A percentile compares a stretch with the other conserved stretches of the same genome.
phyloP scores from a whole-genome alignment of 768 basidiomycete species.

The Rhodotorula toruloides region DNA sequence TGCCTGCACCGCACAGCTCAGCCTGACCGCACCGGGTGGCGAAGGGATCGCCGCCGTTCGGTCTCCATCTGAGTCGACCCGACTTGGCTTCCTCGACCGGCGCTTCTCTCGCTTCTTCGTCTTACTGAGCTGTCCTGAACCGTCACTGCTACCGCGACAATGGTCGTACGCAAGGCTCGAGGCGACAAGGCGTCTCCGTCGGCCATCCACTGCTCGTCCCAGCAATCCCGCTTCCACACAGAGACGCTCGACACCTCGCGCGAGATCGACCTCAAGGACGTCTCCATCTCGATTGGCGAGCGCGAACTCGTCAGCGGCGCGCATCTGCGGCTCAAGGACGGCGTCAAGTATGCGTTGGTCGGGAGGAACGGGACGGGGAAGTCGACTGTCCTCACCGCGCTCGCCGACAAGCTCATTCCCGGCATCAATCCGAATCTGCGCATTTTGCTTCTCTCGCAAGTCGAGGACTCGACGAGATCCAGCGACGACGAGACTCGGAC shows the following conservation, averaged over 20 bases:
- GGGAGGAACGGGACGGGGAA: slow-evolving; percentile 43
- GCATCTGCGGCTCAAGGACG: slow-evolving; percentile 54
- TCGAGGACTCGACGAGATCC: slow-evolving; percentile 42
- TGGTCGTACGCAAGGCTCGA: no score
- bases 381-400: slow-evolving; percentile 49
- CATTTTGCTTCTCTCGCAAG: slow-evolving; percentile 53
- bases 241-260: slow-evolving; percentile 42
- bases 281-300: slow-evolving; percentile 55
- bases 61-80: no score
- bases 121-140: no score
- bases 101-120: no score
- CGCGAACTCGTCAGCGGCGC: slow-evolving; percentile 56
- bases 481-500: slow-evolving; percentile 41
- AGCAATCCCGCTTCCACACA: slow-evolving; percentile 43
- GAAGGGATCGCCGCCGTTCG: no score
- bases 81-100: no score
- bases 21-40: no score
- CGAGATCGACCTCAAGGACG: slow-evolving; percentile 57
- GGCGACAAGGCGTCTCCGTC: no score
- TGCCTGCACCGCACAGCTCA: no score
- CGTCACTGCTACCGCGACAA: no score
- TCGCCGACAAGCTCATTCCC: slow-evolving; percentile 53
- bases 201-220: slow-evolving; percentile 21
- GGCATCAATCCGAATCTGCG: slow-evolving; percentile 51
- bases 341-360: slow-evolving; percentile 51